phyloP scores from a whole-genome alignment of 1,284 basidiomycete genomes.

The Apiotrichum sp. region DNA sequence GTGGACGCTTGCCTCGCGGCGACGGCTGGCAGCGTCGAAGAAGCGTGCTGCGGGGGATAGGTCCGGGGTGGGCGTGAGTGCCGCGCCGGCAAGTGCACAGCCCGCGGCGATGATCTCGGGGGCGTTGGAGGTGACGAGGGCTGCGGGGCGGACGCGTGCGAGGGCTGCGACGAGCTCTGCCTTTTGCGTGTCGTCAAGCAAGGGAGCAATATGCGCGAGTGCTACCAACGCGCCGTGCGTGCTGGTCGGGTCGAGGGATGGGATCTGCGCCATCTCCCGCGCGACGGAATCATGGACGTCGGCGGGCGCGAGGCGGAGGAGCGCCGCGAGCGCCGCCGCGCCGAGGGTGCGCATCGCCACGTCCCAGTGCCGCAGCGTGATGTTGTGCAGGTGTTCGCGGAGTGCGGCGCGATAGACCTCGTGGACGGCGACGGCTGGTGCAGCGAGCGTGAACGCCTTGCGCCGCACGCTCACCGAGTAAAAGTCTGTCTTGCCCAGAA shows the following conservation, averaged over 20 bases:
- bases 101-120: conserved; percentile 67
- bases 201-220: conserved; percentile 62
- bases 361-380: conserved; percentile 87
- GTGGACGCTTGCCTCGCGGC: conserved; percentile 63
- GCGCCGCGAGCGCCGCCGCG: conserved; percentile 65
- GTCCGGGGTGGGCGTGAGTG: conserved; percentile 51
- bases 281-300: conserved; percentile 28
- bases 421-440: conserved; percentile 73
- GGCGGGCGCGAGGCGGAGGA: conserved; percentile 55
- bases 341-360: conserved; percentile 68
- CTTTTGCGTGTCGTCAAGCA: conserved; percentile 32
- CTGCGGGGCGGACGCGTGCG: conserved; percentile 53
- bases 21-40: conserved; percentile 66
- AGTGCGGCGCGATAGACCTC: conserved; percentile 64
- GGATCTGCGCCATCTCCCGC: conserved; percentile 50
- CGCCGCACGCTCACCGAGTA: conserved; percentile 81
- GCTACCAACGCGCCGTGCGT: conserved; percentile 76
- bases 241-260: conserved; percentile 62
- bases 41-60: conserved; percentile 8
- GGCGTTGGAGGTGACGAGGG: conserved; percentile 63
- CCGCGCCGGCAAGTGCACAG: conserved; percentile 64
- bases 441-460: conserved; percentile 75
- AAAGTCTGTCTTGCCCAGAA: conserved; percentile 87
- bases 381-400: conserved; percentile 66
- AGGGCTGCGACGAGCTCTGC: conserved; percentile 27